Conservation (phyloP, 257 asterid genomes). For the Primulina eburnea region DNA sequence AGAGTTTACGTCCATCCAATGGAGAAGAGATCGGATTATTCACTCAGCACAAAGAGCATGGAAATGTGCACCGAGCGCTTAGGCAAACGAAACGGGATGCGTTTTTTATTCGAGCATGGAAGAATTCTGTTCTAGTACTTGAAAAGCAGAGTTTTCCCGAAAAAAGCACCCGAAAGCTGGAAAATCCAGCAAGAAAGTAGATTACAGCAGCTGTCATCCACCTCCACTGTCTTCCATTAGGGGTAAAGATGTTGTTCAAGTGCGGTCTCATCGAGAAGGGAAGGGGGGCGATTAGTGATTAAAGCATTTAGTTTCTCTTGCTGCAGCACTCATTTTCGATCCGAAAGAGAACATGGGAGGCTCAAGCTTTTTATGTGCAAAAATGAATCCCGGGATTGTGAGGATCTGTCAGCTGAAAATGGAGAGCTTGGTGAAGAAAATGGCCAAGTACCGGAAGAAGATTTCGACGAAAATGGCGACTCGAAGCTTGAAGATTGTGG, state of each 20-base stretch:
- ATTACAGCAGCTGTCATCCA: slow-evolving; percentile 23
- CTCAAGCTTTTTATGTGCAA: slow-evolving; percentile 34
- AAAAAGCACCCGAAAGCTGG: slow-evolving; percentile 11
- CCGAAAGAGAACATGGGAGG: slow-evolving; percentile 40
- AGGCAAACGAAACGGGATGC: slow-evolving; percentile 47
- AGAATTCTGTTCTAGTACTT: slow-evolving; percentile 21
- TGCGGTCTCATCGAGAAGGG: slow-evolving; percentile 48
- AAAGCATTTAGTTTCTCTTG: slow-evolving; percentile 28
- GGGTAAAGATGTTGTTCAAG: slow-evolving; percentile 33
- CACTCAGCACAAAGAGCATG: slow-evolving; percentile 33
- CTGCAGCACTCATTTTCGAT: slow-evolving; percentile 23
- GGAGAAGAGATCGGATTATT: slow-evolving; percentile 24
- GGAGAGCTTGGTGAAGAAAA: background rate
- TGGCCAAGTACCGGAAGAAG: no score
- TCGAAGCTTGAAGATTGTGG: slow-evolving; percentile 16
- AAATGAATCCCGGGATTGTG: background rate
- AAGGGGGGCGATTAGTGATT: slow-evolving; percentile 42
- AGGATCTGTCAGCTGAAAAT: background rate
- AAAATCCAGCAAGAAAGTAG: slow-evolving; percentile 16
- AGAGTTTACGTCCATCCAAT: slow-evolving; percentile 38
- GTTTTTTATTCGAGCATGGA: slow-evolving; percentile 32
- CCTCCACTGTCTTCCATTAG: slow-evolving; percentile 44
- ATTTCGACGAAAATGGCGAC: background rate
- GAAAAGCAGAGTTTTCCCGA: slow-evolving; percentile 15
- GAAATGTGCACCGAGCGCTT: slow-evolving; percentile 51